Evolutionary conservation across 2,329 filamentous ascomycete species (phyloP), one percentile per base, ranked within the genome.

Genomic region (Exophiala bonariae): DNA sequence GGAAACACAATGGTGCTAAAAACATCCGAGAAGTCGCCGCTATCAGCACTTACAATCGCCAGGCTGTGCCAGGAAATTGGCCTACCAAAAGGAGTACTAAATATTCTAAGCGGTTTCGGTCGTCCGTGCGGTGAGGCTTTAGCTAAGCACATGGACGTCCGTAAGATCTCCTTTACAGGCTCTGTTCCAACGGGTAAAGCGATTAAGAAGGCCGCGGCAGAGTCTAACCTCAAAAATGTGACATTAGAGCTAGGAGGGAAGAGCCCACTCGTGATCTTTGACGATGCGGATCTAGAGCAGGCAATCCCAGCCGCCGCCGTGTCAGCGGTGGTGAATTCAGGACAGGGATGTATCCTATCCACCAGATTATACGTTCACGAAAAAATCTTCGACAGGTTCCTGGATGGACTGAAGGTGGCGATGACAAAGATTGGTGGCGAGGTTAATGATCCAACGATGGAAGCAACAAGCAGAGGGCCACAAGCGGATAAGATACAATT

Each of bases 401-500:
- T 71, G 4, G 58, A 69, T 44, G 69, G 67, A 26, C 67, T 76
- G 67, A 75, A 71, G 49, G 49, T 13, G 54, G 60, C 22, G 55
- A 62, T 69, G 60, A 76, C 4, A 20, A 72, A 85, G 44, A 54
- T 59, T 35, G 42, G 40, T 18, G 38, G 54, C 38, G 55, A 54
- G 30, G 30, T 48, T 14, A 52, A 58, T 19, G 51, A 60, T 69
- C 60, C 63, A 46, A 59, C 59, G 9, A 58, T 76, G 4, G 67
- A 69, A 5, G 70, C 65, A 2, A 67, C 69, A 14, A 66, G 77
- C 46, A 76, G 82, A 1, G 84, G 82, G 0, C 84, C 84, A 0
- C 65, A 86, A 2, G 80, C 82, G 50, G 87, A 86, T 64, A 65
- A 73, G 54, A 77, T 80, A 74, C 83, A 87, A 62, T 86, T 75